Evolutionary conservation across 176 grass and related monocot species (phyloP).

Genomic region (Dactylis glomerata): DNA sequence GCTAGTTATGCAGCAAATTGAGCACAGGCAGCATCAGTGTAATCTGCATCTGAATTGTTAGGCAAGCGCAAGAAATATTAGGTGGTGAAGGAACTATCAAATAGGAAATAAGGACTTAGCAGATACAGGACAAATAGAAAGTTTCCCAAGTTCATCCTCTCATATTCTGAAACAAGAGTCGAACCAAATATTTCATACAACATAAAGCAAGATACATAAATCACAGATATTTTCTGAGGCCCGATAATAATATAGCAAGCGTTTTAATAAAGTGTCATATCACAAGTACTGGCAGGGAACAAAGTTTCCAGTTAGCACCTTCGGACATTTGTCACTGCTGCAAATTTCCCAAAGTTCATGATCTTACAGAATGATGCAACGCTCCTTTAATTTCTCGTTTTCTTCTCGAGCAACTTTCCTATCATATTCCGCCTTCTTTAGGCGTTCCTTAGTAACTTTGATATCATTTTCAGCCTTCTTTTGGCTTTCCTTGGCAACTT

Average conservation of each 20-base stretch:
- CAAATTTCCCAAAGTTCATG: not conserved
- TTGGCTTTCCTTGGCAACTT: not conserved
- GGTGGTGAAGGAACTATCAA: not conserved
- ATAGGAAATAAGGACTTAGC: not conserved
- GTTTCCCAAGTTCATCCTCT: not conserved
- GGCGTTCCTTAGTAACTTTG: not conserved
- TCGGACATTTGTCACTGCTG: not conserved
- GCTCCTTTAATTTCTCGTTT: not conserved
- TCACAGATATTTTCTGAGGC: not conserved
- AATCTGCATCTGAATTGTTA: too few relatives aligned
- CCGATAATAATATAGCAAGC: not conserved
- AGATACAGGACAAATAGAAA: not conserved
- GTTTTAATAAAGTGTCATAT: not conserved
- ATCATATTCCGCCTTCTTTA: conserved; percentile 17
- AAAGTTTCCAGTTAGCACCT: not conserved
- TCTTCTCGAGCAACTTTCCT: not conserved
- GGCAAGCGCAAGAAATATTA: not conserved
- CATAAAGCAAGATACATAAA: not conserved
- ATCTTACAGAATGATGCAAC: not conserved
- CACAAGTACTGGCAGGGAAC: not conserved
- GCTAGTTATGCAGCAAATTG: not conserved
- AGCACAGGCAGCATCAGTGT: too few relatives aligned
- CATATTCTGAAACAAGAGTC: not conserved
- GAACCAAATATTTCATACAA: not conserved
- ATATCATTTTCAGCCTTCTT: conserved; percentile 18